Evolutionary conservation across 2,329 filamentous ascomycete genomes (phyloP), one percentile per base, ranked within the genome.

Genomic region (Calonectria fujianensis): DNA sequence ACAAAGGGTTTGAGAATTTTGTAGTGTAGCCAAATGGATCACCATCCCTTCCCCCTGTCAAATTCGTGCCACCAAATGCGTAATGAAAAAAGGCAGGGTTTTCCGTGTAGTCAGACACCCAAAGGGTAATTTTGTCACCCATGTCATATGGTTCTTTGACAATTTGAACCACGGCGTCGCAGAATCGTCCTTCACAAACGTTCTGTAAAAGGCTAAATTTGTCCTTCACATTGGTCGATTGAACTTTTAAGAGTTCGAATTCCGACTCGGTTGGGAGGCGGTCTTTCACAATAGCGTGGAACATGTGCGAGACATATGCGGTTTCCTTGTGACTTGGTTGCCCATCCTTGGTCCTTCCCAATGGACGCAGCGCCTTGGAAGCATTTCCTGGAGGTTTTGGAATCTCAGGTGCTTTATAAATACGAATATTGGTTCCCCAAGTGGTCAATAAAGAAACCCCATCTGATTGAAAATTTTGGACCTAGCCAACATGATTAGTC

Each of bases 61-160:
- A 80, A 31, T 82, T 81, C 73, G 80, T 84, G 14, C 81, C 79
- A 64, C 80, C 80, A 70, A 82, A 84, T 48, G 74, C 76, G 70
- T 79, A 91, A 45, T 92, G 84, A 77, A 89, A 93, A 73, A 98
- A 92, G 1, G 80, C 74, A 0, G 87, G 81, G 80, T 98, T 95
- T 66, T 91, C 86, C 0, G 95, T 97, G 83, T 96, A 98, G 84
- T 98, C 96, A 0, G 94, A 94, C 24, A 98, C 86, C 87, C 96
- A 96, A 0, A 98, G 77, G 7, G 91, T 91, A 16, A 90, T 84
- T 72, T 85, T 90, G 32, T 89, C 88, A 29, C 82, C 81, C 9
- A 79, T 27, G 37, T 87, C 85, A 54, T 83, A 88, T 0, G 90
- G 89, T 2, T 87, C 84, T 59, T 83, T 87, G 61, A 96, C 89